Evolutionary conservation across 1,139 yeast species (phyloP).

Genomic region (Yamadazyma oceani): DNA sequence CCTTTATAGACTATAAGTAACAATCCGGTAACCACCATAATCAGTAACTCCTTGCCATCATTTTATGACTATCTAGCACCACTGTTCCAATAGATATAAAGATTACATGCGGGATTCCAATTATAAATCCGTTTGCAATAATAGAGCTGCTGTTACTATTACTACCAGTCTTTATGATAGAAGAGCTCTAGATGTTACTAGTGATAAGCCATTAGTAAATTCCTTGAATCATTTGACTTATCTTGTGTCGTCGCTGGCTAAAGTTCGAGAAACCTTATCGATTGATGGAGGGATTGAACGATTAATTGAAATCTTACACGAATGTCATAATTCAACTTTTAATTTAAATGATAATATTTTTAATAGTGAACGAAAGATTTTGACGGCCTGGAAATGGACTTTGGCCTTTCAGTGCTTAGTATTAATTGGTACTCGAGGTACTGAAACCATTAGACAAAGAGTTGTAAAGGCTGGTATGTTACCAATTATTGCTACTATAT

Average conservation of each 20-base stretch:
- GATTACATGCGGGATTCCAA: conserved; percentile 82
- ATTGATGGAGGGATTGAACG: conserved; percentile 92
- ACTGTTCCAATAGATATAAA: too few relatives aligned
- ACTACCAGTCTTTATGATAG: conserved; percentile 88
- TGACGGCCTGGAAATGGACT: conserved; percentile 96
- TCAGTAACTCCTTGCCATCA: too few relatives aligned
- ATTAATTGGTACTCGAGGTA: conserved; percentile 88
- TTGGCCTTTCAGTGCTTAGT: conserved; percentile 90
- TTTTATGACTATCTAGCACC: too few relatives aligned
- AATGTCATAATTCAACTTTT: conserved; percentile 54
- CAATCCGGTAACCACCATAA: too few relatives aligned
- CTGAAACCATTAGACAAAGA: conserved; percentile 78
- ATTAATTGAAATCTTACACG: conserved; percentile 79
- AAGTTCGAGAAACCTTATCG: conserved; percentile 86
- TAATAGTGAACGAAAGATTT: conserved; percentile 48
- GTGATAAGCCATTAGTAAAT: conserved; percentile 87
- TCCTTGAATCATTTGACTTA: conserved; percentile 88
- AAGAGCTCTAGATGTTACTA: conserved; percentile 87
- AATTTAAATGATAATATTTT: conserved; percentile 38
- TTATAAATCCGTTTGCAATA: conserved; percentile 72
- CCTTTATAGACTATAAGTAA: too few relatives aligned
- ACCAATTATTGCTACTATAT: conserved; percentile 86
- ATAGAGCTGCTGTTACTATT: conserved; percentile 88
- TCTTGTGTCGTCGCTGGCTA: conserved; percentile 80
- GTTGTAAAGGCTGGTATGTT: conserved; percentile 90